Conservation (phyloP, 2,329 filamentous ascomycete genomes). For the Fusarium protoensiforme region DNA sequence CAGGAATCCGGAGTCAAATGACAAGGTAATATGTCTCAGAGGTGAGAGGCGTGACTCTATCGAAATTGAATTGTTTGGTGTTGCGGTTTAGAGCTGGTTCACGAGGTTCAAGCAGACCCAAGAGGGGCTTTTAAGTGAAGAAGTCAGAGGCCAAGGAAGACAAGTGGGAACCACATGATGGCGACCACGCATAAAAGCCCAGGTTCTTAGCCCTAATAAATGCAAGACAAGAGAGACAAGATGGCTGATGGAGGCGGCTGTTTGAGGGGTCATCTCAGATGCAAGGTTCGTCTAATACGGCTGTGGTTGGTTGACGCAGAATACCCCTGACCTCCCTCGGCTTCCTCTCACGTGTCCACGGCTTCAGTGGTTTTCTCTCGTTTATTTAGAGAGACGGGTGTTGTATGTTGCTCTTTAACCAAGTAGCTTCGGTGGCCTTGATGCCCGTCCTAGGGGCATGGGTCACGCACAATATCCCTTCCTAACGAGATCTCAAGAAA, state of each 20-base stretch:
- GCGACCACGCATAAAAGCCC: neutral
- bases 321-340: neutral
- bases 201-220: neutral
- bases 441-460: neutral
- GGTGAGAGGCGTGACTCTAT: too few relatives aligned
- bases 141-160: neutral
- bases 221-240: neutral
- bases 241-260: neutral
- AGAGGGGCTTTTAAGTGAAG: neutral
- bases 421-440: neutral
- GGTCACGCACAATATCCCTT: neutral
- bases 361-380: neutral
- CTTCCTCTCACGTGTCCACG: neutral
- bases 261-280: neutral
- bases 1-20: neutral
- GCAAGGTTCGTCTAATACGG: neutral
- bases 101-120: neutral
- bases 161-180: neutral
- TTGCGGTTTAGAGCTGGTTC: neutral
- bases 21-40: neutral
- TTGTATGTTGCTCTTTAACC: too few relatives aligned
- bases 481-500: neutral
- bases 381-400: neutral
- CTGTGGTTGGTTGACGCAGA: neutral
- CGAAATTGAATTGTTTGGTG: neutral